Evolutionary conservation across 1,284 basidiomycete species (phyloP).

Genomic region (Exobasidium rhododendri): DNA sequence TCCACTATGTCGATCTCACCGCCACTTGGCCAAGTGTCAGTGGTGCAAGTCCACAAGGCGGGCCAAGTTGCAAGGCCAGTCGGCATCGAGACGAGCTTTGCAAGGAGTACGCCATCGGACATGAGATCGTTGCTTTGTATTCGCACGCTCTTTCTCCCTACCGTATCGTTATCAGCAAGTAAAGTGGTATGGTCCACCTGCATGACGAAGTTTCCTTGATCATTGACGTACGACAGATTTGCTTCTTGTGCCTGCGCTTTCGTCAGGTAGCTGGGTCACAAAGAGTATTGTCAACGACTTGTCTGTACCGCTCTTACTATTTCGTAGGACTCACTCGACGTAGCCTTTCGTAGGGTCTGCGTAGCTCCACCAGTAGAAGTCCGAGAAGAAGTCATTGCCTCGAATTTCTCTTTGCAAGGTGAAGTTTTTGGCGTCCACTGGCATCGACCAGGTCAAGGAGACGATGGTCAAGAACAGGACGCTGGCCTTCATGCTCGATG

Average conservation of each 20-base stretch:
- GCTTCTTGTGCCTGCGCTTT: neutral
- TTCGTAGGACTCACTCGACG: neutral
- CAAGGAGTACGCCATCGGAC: neutral
- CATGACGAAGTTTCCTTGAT: slow-evolving; percentile 1
- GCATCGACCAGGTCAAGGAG: neutral
- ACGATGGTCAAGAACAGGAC: neutral
- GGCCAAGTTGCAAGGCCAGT: slow-evolving; percentile 47
- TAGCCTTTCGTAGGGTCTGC: slow-evolving; percentile 13
- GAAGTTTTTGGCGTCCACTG: neutral
- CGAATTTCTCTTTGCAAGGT: slow-evolving; percentile 3
- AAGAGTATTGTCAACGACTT: too few relatives aligned
- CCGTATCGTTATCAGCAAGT: neutral
- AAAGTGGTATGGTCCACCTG: neutral
- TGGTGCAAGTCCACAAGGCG: slow-evolving; percentile 39
- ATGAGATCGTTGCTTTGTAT: neutral
- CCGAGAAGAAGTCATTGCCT: slow-evolving; percentile 7
- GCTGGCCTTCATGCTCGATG: neutral
- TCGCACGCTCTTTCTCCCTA: slow-evolving; percentile 2
- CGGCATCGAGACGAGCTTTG: slow-evolving; percentile 26
- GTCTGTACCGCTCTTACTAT: too few relatives aligned
- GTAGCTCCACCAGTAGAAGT: neutral
- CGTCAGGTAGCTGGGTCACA: neutral
- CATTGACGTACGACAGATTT: slow-evolving; percentile 10
- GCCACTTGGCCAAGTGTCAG: slow-evolving; percentile 10
- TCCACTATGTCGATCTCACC: slow-evolving; percentile 21